phyloP scores from a whole-genome alignment of 495 filamentous ascomycete species.

The Aspergillus cavernicola region DNA sequence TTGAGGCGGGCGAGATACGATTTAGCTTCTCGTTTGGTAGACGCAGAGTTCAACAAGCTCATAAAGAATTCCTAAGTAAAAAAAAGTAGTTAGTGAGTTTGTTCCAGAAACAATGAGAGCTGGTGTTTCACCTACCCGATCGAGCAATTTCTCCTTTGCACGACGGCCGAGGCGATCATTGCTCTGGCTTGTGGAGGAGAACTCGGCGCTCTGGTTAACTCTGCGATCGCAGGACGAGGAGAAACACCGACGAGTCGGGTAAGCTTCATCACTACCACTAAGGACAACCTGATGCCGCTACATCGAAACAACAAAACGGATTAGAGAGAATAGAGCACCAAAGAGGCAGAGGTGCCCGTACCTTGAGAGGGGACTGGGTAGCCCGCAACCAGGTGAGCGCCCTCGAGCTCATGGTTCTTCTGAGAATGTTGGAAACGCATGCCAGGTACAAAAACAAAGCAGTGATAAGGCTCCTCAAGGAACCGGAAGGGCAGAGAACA shows the following conservation, averaged over 20 bases:
- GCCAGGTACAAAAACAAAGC: slow-evolving; percentile 12
- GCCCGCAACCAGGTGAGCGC: slow-evolving; percentile 33
- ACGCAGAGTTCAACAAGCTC: slow-evolving; percentile 75
- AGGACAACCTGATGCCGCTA: slow-evolving; percentile 24
- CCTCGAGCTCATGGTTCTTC: slow-evolving; percentile 36
- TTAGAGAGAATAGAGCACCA: slow-evolving; percentile 8
- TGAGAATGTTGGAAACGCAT: slow-evolving; percentile 3
- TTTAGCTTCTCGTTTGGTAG: slow-evolving; percentile 87
- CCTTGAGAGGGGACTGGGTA: slow-evolving; percentile 31
- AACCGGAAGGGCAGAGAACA: slow-evolving; percentile 11
- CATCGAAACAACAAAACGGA: neutral
- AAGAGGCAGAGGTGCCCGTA: slow-evolving; percentile 6
- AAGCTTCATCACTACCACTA: slow-evolving; percentile 17
- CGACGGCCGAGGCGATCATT: slow-evolving; percentile 40
- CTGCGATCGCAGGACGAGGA: slow-evolving; percentile 20
- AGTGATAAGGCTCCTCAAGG: neutral
- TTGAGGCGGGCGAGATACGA: slow-evolving; percentile 80
- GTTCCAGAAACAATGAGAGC: neutral
- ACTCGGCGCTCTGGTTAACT: slow-evolving; percentile 32
- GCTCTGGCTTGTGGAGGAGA: slow-evolving; percentile 31
- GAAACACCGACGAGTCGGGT: slow-evolving; percentile 20
- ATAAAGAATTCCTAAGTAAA: slow-evolving; percentile 71
- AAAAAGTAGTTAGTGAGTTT: neutral
- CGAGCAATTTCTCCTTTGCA: slow-evolving; percentile 47
- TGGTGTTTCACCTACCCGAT: slow-evolving; percentile 30